phyloP scores from a whole-genome alignment of 1,284 basidiomycete species.

The Tausonia pullulans region DNA sequence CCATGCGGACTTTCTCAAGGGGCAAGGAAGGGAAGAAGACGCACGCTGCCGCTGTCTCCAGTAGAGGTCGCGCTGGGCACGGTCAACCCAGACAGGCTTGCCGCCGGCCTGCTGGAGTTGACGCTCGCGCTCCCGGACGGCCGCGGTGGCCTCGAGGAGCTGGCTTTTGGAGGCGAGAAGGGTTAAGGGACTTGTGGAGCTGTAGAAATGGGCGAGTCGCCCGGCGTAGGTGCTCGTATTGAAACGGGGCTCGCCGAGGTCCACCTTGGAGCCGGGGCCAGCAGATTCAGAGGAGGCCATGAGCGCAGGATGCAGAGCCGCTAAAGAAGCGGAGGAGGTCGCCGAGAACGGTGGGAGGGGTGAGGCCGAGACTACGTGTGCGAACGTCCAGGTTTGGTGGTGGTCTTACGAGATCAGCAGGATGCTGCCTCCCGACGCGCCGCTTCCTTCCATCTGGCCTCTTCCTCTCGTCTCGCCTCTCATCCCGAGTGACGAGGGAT shows the following conservation, averaged over 20 bases:
- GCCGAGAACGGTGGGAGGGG: too few species aligned
- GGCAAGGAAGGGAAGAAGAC: constrained; percentile 15
- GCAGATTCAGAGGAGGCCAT: too few species aligned
- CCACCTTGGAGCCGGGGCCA: background rate
- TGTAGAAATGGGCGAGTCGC: constrained; percentile 41
- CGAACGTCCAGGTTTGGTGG: too few species aligned
- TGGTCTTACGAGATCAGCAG: too few species aligned
- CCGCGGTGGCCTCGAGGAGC: constrained; percentile 29
- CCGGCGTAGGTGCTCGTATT: constrained; percentile 24
- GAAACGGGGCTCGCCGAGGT: constrained; percentile 1
- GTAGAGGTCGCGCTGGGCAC: constrained; percentile 28
- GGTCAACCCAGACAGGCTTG: constrained; percentile 30
- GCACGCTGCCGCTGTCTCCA: constrained; percentile 38
- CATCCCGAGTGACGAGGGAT: too few species aligned
- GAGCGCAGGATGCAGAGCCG: too few species aligned
- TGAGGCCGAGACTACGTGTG: too few species aligned
- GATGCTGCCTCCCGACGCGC: too few species aligned
- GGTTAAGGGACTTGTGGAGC: constrained; percentile 42
- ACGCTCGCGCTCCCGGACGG: constrained; percentile 32
- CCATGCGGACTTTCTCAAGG: background rate
- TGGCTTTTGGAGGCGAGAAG: constrained; percentile 36
- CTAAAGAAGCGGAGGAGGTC: too few species aligned
- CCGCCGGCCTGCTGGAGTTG: constrained; percentile 30
- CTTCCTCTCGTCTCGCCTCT: too few species aligned
- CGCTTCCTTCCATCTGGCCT: too few species aligned